Conservation (phyloP, 1,139 yeast species). For the Candida smagusa region DNA sequence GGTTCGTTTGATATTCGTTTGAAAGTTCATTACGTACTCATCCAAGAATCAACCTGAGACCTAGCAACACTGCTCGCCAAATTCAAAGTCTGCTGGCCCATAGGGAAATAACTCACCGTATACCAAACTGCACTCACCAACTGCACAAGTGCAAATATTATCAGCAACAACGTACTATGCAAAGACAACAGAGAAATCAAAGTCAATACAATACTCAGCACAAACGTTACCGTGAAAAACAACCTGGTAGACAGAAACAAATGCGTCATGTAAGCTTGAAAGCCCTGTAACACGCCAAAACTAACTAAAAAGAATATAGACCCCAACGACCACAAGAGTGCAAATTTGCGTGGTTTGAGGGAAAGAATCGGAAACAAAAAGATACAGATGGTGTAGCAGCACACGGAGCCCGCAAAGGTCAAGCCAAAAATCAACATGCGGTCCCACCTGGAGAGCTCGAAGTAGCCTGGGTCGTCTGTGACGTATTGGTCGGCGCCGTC, state of each 20-base stretch:
- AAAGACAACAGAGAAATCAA: conserved; percentile 45
- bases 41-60: conserved; percentile 59
- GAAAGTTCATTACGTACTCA: conserved; percentile 31
- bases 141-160: conserved; percentile 51
- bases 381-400: conserved; percentile 54
- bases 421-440: conserved; percentile 54
- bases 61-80: conserved; percentile 55
- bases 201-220: conserved; percentile 49
- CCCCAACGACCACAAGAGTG: conserved; percentile 60
- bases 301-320: conserved; percentile 54
- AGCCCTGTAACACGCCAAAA: conserved; percentile 58
- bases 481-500: conserved; percentile 38
- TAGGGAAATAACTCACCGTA: conserved; percentile 61
- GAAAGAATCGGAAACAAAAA: conserved; percentile 55
- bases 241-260: conserved; percentile 50
- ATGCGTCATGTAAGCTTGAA: conserved; percentile 45
- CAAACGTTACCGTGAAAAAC: conserved; percentile 47
- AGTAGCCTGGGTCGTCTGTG: conserved; percentile 44
- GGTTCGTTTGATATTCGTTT: neutral
- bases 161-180: conserved; percentile 46
- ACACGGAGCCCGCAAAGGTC: conserved; percentile 51
- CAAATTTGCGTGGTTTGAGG: conserved; percentile 57
- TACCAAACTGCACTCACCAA: conserved; percentile 53
- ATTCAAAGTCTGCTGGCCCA: conserved; percentile 54
- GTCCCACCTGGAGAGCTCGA: conserved; percentile 57